Conservation (phyloP, 2,329 filamentous ascomycete species). For the Colletotrichum spinosum region DNA sequence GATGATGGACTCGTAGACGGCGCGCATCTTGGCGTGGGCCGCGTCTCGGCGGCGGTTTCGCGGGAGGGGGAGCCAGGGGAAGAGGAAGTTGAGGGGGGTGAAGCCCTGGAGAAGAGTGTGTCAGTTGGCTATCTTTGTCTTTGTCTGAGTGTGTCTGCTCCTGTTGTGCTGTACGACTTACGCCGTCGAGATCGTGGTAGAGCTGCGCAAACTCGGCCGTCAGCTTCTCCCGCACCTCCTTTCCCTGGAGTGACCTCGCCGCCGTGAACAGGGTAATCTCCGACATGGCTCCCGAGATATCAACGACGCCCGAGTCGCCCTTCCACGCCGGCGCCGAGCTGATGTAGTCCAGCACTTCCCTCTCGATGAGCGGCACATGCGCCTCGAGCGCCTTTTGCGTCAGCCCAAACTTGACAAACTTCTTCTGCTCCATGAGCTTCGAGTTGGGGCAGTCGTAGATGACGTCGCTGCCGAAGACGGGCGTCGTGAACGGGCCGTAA, state of each 20-base stretch:
- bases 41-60: constrained; percentile 85
- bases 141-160: no score
- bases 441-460: constrained; percentile 92
- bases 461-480: constrained; percentile 84
- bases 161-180: no score
- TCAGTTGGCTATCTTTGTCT: no score
- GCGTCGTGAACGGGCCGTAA: constrained; percentile 80
- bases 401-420: constrained; percentile 87
- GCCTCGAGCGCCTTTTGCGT: constrained; percentile 78
- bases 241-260: constrained; percentile 85
- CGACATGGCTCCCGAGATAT: constrained; percentile 81
- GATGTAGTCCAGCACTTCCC: constrained; percentile 80
- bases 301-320: constrained; percentile 74
- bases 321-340: constrained; percentile 76
- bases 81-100: constrained; percentile 88
- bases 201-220: constrained; percentile 83
- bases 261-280: constrained; percentile 93
- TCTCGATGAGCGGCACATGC: constrained; percentile 83
- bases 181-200: constrained; percentile 85
- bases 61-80: constrained; percentile 89
- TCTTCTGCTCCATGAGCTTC: constrained; percentile 97
- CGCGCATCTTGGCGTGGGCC: constrained; percentile 83
- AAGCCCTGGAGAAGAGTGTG: constrained; percentile 70
- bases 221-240: constrained; percentile 83
- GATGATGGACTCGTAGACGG: constrained; percentile 87